These are phyloP conservation scores for Exophiala lecanii-corni DNA, from an alignment of 2,329 filamentous ascomycete genomes.

Conservation along the genomic window DNA sequence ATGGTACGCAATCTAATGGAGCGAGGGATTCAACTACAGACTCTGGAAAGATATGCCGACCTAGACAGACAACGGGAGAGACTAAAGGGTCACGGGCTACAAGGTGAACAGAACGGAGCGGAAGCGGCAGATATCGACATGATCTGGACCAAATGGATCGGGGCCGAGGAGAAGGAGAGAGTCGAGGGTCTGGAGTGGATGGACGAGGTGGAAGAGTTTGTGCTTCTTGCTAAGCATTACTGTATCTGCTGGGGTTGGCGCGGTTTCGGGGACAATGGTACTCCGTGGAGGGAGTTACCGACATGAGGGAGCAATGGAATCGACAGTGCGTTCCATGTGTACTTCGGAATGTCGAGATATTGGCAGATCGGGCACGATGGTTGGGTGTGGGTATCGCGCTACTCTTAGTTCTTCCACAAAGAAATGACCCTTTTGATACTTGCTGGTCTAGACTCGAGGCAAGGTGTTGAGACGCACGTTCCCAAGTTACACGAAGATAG, in stretches of 20 bases:
- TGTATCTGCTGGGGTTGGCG: slow-evolving; percentile 85
- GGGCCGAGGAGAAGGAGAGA: slow-evolving; percentile 66
- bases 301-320: no score
- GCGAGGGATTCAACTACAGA: slow-evolving; percentile 78
- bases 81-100: slow-evolving; percentile 63
- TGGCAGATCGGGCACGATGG: no score
- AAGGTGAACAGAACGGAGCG: slow-evolving; percentile 34
- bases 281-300: slow-evolving; percentile 34
- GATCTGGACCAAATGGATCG: slow-evolving; percentile 76
- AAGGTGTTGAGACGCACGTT: no score
- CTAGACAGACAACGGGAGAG: slow-evolving; percentile 64
- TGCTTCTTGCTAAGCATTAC: slow-evolving; percentile 81
- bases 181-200: slow-evolving; percentile 78
- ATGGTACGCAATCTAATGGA: slow-evolving; percentile 88
- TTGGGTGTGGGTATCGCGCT: no score
- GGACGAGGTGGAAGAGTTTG: slow-evolving; percentile 94
- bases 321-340: no score
- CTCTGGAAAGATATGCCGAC: slow-evolving; percentile 66
- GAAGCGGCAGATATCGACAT: slow-evolving; percentile 58
- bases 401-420: no score
- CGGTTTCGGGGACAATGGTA: slow-evolving; percentile 35
- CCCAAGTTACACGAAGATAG: no score
- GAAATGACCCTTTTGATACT: no score
- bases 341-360: no score
- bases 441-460: no score